Conservation (phyloP, 2,329 filamentous ascomycete species). For the Xylaria sp. region DNA sequence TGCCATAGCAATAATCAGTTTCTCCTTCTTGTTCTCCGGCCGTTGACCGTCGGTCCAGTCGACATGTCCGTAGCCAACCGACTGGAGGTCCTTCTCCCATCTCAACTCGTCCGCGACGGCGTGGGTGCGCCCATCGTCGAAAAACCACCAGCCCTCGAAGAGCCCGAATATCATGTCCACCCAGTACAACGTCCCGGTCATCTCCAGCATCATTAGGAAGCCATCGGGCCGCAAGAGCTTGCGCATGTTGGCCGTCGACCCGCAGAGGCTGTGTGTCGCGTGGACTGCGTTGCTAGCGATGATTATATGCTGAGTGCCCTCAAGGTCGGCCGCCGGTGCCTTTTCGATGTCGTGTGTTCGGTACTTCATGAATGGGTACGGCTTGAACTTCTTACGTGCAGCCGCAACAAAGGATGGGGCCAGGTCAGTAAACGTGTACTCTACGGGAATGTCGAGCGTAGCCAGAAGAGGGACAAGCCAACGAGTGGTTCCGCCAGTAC, state of each 20-base stretch:
- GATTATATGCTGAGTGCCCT: conserved; percentile 48
- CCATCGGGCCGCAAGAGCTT: conserved; percentile 49
- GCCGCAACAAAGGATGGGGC: conserved; percentile 47
- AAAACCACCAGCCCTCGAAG: conserved; percentile 54
- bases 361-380: conserved; percentile 46
- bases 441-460: conserved; percentile 43
- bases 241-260: conserved; percentile 45
- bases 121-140: conserved; percentile 48
- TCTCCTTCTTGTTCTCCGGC: conserved; percentile 44
- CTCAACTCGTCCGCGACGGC: conserved; percentile 34
- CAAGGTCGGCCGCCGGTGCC: conserved; percentile 38
- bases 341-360: conserved; percentile 47
- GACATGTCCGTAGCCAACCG: conserved; percentile 45
- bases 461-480: conserved; percentile 46
- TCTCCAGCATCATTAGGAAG: conserved; percentile 50
- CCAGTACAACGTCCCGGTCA: conserved; percentile 47
- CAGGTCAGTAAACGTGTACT: conserved; percentile 56
- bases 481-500: conserved; percentile 46
- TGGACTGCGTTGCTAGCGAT: conserved; percentile 49
- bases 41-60: conserved; percentile 47
- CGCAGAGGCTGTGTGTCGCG: conserved; percentile 47
- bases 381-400: conserved; percentile 43
- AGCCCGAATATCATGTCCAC: conserved; percentile 52
- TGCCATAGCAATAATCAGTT: conserved; percentile 47
- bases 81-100: conserved; percentile 45